Conservation (phyloP, 2,329 filamentous ascomycete species). For the Sporothrix luriei region DNA sequence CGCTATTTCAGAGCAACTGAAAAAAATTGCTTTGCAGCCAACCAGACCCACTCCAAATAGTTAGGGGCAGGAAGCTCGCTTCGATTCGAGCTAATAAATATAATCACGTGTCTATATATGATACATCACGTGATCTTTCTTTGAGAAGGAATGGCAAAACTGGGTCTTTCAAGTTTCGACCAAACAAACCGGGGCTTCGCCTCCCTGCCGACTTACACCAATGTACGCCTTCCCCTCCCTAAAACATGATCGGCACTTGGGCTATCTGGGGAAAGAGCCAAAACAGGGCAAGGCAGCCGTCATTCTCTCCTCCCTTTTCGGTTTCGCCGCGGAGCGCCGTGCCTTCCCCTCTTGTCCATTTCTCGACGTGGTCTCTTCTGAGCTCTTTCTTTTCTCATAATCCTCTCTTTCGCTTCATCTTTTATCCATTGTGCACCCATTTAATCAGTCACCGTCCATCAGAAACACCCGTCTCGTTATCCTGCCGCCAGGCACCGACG, state of each 20-base stretch:
- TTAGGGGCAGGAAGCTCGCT: conserved; percentile 15
- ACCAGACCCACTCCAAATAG: background rate
- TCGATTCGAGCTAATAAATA: background rate
- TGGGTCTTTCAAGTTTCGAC: background rate
- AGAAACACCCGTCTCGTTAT: background rate
- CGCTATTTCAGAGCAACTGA: conserved; percentile 12
- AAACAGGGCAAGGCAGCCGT: conserved; percentile 11
- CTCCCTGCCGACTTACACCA: conserved; percentile 9
- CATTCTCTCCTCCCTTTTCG: background rate
- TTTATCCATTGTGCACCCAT: background rate
- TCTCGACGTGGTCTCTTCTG: conserved; percentile 6
- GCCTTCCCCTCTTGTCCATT: background rate
- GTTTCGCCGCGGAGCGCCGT: background rate
- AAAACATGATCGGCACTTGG: conserved; percentile 9
- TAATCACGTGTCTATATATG: too few species aligned
- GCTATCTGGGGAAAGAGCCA: conserved; percentile 17
- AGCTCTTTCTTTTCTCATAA: background rate
- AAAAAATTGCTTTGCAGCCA: conserved; percentile 18
- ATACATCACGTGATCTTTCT: background rate
- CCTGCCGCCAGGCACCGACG: background rate
- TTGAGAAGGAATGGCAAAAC: background rate
- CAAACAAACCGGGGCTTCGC: background rate
- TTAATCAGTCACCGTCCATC: background rate
- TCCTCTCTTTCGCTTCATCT: background rate
- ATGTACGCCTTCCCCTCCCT: background rate